Evolutionary conservation across 148 eudicot genomes (phyloP), one percentile per base, ranked within the genome.

Genomic region (Nyssa sinensis): DNA sequence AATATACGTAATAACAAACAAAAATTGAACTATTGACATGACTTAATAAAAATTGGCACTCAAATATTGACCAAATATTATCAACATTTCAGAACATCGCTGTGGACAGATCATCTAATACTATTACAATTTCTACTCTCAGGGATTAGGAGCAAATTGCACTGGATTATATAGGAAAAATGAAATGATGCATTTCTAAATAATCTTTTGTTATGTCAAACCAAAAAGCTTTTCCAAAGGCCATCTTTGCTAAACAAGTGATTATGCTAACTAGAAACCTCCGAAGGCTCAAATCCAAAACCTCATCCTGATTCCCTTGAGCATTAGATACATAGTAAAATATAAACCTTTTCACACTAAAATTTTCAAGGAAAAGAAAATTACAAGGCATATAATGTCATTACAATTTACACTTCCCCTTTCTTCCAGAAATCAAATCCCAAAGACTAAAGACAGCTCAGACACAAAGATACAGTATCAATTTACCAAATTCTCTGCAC

Each of bases 401-500:
- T 12, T 1, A 13, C 57, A 49, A 55, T 2, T 17, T 55, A 17
- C 21, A 17, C 19, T 24, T 55, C 25, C 19, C 59, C 59, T 19
- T 55, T 17, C 14, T 17, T 5, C 59, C 23, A n/a, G 25, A 55
- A 21, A 55, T 55, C 25, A 55, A n/a, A n/a, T n/a, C 21, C 59
- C 24, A 62, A 29, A 31, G 44, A 53, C 25, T 27, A 16, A 8
- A 64, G 8, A 13, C 51, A 24, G 3, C 30, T 32, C 3, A n/a
- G 49, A 23, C 4, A 74, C 49, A 32, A 57, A 9, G 5, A 10
- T 27, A 39, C 57, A 47, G 4, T 7, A 49, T 72, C 21, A 29
- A 66, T 64, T 78, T 80, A 91, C 98, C 99, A 95, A 75, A 82
- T 91, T 95, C 76, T 95, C 98, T 9, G 99, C 99, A 65, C 99